phyloP scores from a whole-genome alignment of 768 basidiomycete genomes.

The Tricholoma flavovirens region DNA sequence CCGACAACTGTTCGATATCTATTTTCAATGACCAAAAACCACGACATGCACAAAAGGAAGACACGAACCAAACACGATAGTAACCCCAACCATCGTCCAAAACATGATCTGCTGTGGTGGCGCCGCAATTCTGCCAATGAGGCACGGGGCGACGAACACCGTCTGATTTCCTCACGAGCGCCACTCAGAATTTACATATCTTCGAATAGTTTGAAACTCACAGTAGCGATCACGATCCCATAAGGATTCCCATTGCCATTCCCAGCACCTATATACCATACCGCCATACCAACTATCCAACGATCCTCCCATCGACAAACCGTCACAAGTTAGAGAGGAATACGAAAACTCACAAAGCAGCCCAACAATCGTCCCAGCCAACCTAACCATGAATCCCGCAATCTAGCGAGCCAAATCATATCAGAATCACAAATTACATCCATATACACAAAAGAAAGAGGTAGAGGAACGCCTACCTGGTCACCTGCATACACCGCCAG shows the following conservation, averaged over 20 bases:
- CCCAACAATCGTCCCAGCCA: slow-evolving; percentile 29
- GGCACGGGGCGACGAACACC: slow-evolving; percentile 28
- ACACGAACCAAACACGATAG: slow-evolving; percentile 31
- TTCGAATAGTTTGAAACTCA: slow-evolving; percentile 12
- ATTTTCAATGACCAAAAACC: neutral
- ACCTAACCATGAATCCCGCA: slow-evolving; percentile 27
- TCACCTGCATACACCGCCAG: slow-evolving; percentile 40
- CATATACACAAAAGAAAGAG: neutral
- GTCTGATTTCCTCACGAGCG: slow-evolving; percentile 17
- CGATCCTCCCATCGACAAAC: neutral
- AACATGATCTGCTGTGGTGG: slow-evolving; percentile 29
- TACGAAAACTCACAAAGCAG: slow-evolving; percentile 24
- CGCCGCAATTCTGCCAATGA: slow-evolving; percentile 28
- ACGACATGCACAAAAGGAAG: neutral
- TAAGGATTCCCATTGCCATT: slow-evolving; percentile 34
- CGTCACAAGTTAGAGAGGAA: neutral
- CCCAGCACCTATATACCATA: slow-evolving; percentile 41
- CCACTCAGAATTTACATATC: too few species aligned
- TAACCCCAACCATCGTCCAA: slow-evolving; percentile 35
- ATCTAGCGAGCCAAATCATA: slow-evolving; percentile 17
- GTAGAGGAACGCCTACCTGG: slow-evolving; percentile 22
- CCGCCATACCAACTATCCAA: slow-evolving; percentile 30
- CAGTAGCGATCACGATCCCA: slow-evolving; percentile 36
- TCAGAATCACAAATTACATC: too few species aligned
- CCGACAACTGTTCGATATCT: slow-evolving; percentile 27